A percentile compares a stretch with the other conserved stretches of the same genome.
Conservation (phyloP, 2,329 filamentous ascomycete genomes). For the Raffaelea arxii region DNA sequence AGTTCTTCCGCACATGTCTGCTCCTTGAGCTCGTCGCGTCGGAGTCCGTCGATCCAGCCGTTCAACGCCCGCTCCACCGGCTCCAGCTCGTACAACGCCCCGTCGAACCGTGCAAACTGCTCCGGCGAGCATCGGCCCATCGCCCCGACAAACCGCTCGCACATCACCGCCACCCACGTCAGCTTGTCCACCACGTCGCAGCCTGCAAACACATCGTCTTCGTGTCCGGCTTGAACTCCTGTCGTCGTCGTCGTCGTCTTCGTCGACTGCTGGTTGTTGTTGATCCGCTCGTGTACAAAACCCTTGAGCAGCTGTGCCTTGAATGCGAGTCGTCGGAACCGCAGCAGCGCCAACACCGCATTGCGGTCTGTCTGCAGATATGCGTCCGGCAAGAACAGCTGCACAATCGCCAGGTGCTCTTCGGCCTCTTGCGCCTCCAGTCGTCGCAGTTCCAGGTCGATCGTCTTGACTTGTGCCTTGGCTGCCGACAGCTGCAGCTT, state of each 20-base stretch:
- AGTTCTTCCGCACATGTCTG: slow-evolving; percentile 73
- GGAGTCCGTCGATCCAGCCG: slow-evolving; percentile 74
- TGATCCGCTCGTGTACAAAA: slow-evolving; percentile 70
- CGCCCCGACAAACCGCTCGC: slow-evolving; percentile 71
- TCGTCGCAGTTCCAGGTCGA: slow-evolving; percentile 78
- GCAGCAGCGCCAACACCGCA: slow-evolving; percentile 77
- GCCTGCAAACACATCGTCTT: slow-evolving; percentile 70
- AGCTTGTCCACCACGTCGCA: slow-evolving; percentile 80
- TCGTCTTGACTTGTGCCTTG: slow-evolving; percentile 88
- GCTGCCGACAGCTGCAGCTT: slow-evolving; percentile 84
- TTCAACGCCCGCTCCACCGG: slow-evolving; percentile 86
- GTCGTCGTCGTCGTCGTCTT: not conserved
- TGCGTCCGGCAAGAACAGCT: slow-evolving; percentile 77
- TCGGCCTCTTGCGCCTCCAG: slow-evolving; percentile 82
- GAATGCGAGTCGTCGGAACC: slow-evolving; percentile 80
- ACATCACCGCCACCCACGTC: slow-evolving; percentile 73
- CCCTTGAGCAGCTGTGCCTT: slow-evolving; percentile 72
- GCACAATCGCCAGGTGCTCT: slow-evolving; percentile 81
- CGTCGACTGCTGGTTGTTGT: slow-evolving; percentile 17
- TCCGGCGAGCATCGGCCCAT: slow-evolving; percentile 70
- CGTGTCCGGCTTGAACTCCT: slow-evolving; percentile 58
- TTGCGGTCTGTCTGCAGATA: slow-evolving; percentile 66
- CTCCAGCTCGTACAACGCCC: slow-evolving; percentile 77
- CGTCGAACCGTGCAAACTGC: slow-evolving; percentile 69
- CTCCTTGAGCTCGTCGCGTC: slow-evolving; percentile 78